Evolutionary conservation across 2,329 filamentous ascomycete species (phyloP).

Genomic region (Dactylonectria estremocensis): DNA sequence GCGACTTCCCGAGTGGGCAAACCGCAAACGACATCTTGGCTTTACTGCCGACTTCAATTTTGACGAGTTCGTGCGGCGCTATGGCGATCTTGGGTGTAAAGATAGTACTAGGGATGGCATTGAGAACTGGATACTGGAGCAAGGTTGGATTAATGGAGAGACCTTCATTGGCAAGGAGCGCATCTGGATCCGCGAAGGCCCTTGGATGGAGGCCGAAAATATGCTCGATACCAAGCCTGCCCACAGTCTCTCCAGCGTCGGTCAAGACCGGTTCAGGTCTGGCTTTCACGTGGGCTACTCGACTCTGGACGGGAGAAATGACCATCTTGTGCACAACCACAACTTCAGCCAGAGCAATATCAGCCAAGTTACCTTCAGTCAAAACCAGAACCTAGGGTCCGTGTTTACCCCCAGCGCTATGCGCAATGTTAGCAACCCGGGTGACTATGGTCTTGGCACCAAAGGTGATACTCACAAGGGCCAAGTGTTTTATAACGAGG

Average conservation of each 20-base stretch:
- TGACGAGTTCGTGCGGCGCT: slow-evolving; percentile 91
- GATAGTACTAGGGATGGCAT: slow-evolving; percentile 89
- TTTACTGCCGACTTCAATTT: slow-evolving; percentile 97
- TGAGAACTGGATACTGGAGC: slow-evolving; percentile 93
- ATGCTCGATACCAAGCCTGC: slow-evolving; percentile 91
- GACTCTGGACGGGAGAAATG: slow-evolving; percentile 77
- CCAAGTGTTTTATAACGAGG: slow-evolving; percentile 81
- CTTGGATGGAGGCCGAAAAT: slow-evolving; percentile 98
- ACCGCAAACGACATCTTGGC: slow-evolving; percentile 91
- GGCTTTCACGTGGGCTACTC: slow-evolving; percentile 82
- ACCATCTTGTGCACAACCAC: slow-evolving; percentile 77
- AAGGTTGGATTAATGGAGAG: slow-evolving; percentile 98
- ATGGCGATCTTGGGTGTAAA: slow-evolving; percentile 85
- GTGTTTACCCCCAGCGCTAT: slow-evolving; percentile 74
- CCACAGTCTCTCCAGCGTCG: slow-evolving; percentile 59
- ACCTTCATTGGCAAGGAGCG: slow-evolving; percentile 92
- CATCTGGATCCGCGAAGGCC: slow-evolving; percentile 93
- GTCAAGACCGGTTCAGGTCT: slow-evolving; percentile 62
- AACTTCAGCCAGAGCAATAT: slow-evolving; percentile 70
- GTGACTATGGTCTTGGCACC: slow-evolving; percentile 89
- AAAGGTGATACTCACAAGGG: slow-evolving; percentile 87
- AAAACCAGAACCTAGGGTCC: slow-evolving; percentile 59
- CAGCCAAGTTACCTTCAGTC: slow-evolving; percentile 67
- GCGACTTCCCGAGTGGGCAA: slow-evolving; percentile 98
- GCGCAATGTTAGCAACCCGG: slow-evolving; percentile 69